These are phyloP conservation scores for Hirsutella thompsonii DNA, from an alignment of 2,329 filamentous ascomycete genomes.

Conservation along the genomic window DNA sequence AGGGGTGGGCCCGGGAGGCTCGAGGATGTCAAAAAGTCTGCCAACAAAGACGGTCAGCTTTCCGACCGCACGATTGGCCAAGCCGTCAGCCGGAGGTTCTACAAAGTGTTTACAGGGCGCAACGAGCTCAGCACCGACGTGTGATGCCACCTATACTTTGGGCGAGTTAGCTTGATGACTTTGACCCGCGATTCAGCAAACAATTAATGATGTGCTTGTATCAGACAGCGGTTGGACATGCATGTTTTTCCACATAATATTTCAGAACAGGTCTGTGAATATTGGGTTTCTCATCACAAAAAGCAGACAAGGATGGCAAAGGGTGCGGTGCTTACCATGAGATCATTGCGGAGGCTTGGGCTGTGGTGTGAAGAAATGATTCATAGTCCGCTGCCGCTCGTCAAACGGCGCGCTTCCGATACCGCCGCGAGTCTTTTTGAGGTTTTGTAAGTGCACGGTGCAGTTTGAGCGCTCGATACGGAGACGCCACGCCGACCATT, in stretches of 20 bases:
- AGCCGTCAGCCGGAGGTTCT: constrained; percentile 44
- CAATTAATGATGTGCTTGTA: background rate
- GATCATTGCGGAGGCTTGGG: constrained; percentile 1
- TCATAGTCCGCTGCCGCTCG: constrained; percentile 59
- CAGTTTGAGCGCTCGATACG: constrained; percentile 52
- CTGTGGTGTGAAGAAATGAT: constrained; percentile 55
- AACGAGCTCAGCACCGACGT: constrained; percentile 45
- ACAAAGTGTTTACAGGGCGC: constrained; percentile 45
- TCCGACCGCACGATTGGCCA: constrained; percentile 43
- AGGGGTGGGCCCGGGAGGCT: constrained; percentile 44
- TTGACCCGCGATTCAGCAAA: background rate
- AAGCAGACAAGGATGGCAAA: constrained; percentile 4
- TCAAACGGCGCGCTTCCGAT: constrained; percentile 72
- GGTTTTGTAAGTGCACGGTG: constrained; percentile 54
- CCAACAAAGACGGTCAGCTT: constrained; percentile 42
- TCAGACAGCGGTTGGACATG: constrained; percentile 79
- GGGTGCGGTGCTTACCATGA: background rate
- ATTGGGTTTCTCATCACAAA: constrained; percentile 53
- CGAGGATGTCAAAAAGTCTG: constrained; percentile 45
- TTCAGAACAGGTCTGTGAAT: constrained; percentile 83
- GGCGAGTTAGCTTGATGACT: background rate
- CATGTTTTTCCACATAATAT: constrained; percentile 53
- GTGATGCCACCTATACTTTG: constrained; percentile 12
- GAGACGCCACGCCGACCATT: constrained; percentile 8
- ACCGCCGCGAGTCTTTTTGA: constrained; percentile 71